A percentile compares a stretch with the other conserved stretches of the same genome.
These are phyloP conservation scores for Rauvolfia tetraphylla DNA, from an alignment of 257 asterid species.

Conservation along the genomic window DNA sequence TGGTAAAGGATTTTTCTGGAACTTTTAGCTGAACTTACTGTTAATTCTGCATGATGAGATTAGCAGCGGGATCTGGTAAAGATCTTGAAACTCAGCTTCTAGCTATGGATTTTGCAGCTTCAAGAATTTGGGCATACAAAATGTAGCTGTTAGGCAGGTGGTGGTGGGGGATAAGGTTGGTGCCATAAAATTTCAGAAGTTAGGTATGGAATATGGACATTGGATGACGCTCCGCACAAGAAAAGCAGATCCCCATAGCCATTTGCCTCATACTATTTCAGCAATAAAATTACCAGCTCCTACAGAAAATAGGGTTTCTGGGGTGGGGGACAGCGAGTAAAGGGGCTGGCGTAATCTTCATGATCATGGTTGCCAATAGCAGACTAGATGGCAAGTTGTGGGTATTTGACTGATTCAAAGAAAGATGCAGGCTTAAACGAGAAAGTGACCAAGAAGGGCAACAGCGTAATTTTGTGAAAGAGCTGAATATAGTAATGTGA, in stretches of 20 bases:
- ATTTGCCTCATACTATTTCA: too few relatives aligned
- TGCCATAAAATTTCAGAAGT: slow-evolving; percentile 19
- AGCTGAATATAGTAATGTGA: slow-evolving; percentile 13
- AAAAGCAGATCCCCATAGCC: slow-evolving; percentile 5
- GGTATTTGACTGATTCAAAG: slow-evolving; percentile 27
- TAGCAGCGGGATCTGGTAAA: not conserved
- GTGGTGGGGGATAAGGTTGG: not conserved
- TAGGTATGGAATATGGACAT: slow-evolving; percentile 18
- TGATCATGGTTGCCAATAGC: slow-evolving; percentile 19
- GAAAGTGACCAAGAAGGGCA: slow-evolving; percentile 25
- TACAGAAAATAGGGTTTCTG: not conserved
- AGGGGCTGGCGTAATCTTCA: not conserved
- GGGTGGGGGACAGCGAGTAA: not conserved
- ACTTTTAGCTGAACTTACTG: not conserved
- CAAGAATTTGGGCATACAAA: not conserved
- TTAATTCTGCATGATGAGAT: slow-evolving; percentile 2
- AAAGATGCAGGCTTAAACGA: not conserved
- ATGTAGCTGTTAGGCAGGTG: slow-evolving; percentile 8
- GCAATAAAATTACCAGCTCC: slow-evolving; percentile 16
- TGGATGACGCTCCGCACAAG: slow-evolving; percentile 2
- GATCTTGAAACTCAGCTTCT: not conserved
- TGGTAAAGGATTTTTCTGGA: not conserved
- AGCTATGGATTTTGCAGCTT: not conserved
- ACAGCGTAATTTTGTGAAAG: slow-evolving; percentile 21
- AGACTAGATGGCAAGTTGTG: slow-evolving; percentile 20